Evolutionary conservation across 805 yeast genomes (phyloP).

Genomic region (Metschnikowia continentalis): DNA sequence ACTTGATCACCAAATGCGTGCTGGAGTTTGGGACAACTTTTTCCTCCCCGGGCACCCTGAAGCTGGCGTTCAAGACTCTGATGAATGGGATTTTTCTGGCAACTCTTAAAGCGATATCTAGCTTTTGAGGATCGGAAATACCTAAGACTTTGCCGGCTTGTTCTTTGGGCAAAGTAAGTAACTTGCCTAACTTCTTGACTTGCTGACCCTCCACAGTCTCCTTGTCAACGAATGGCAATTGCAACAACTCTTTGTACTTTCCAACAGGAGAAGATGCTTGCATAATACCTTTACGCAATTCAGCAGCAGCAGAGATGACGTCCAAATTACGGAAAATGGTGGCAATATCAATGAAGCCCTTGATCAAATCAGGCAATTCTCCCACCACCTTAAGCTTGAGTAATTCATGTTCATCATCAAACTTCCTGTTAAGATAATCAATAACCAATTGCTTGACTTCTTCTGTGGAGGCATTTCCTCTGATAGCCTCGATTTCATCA

Average conservation of each 20-base stretch:
- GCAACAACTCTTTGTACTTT: slow-evolving; percentile 62
- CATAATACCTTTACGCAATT: slow-evolving; percentile 63
- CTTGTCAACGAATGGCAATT: slow-evolving; percentile 69
- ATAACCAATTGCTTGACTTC: slow-evolving; percentile 50
- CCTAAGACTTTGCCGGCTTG: slow-evolving; percentile 57
- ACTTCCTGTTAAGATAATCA: slow-evolving; percentile 56
- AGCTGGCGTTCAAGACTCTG: slow-evolving; percentile 63
- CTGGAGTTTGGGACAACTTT: slow-evolving; percentile 60
- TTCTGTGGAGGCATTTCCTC: slow-evolving; percentile 40
- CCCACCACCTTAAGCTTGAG: slow-evolving; percentile 56
- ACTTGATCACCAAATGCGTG: slow-evolving; percentile 72
- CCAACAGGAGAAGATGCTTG: slow-evolving; percentile 66
- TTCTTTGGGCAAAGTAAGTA: slow-evolving; percentile 54
- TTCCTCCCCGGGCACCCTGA: slow-evolving; percentile 83
- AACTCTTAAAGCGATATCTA: slow-evolving; percentile 47
- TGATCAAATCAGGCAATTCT: slow-evolving; percentile 59
- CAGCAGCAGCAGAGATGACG: slow-evolving; percentile 55
- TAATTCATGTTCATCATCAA: slow-evolving; percentile 21
- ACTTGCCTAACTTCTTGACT: slow-evolving; percentile 65
- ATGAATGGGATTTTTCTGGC: slow-evolving; percentile 67
- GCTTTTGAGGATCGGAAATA: slow-evolving; percentile 40
- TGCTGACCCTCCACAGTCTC: slow-evolving; percentile 39
- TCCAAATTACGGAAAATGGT: slow-evolving; percentile 72
- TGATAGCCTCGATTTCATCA: slow-evolving; percentile 52
- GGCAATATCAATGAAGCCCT: slow-evolving; percentile 77